Conservation (phyloP, 2,329 filamentous ascomycete genomes). For the Pseudocercospora crystallina region DNA sequence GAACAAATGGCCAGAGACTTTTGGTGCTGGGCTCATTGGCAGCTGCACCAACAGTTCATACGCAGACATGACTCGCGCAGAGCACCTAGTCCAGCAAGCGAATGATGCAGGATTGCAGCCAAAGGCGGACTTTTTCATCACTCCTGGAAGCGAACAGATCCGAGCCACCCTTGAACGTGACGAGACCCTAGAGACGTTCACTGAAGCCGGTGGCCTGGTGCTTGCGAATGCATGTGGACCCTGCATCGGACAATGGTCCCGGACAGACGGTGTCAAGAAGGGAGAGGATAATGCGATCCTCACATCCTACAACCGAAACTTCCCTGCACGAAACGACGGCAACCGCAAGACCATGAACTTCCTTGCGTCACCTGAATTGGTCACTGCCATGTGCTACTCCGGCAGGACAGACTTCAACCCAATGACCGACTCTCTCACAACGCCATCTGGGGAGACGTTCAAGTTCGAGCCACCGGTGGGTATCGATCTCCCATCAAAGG, state of each 20-base stretch:
- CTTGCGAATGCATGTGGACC: conserved; percentile 85
- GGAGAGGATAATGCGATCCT: conserved; percentile 91
- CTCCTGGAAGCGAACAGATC: conserved; percentile 94
- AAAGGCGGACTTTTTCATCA: conserved; percentile 90
- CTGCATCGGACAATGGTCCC: conserved; percentile 83
- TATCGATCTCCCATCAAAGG: conserved; percentile 62
- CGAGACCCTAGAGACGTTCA: conserved; percentile 80
- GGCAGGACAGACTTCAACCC: conserved; percentile 95
- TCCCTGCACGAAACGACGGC: conserved; percentile 93
- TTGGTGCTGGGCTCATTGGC: conserved; percentile 91
- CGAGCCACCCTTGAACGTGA: conserved; percentile 90
- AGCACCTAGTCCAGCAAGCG: conserved; percentile 89
- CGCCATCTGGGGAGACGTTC: conserved; percentile 76
- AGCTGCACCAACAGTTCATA: conserved; percentile 99
- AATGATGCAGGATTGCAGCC: conserved; percentile 85
- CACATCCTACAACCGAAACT: conserved; percentile 98
- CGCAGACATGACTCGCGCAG: conserved; percentile 95
- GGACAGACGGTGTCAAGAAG: conserved; percentile 80
- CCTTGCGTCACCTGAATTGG: conserved; percentile 91
- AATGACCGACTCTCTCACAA: conserved; percentile 78
- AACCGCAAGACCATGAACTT: conserved; percentile 99
- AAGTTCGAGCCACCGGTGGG: conserved; percentile 74
- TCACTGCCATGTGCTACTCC: conserved; percentile 93
- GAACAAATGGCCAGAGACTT: conserved; percentile 85
- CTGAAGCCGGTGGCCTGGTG: conserved; percentile 80